Base-by-base conservation (phyloP, 116 monocot genomes). In the Phalaenopsis hybrid region DNA sequence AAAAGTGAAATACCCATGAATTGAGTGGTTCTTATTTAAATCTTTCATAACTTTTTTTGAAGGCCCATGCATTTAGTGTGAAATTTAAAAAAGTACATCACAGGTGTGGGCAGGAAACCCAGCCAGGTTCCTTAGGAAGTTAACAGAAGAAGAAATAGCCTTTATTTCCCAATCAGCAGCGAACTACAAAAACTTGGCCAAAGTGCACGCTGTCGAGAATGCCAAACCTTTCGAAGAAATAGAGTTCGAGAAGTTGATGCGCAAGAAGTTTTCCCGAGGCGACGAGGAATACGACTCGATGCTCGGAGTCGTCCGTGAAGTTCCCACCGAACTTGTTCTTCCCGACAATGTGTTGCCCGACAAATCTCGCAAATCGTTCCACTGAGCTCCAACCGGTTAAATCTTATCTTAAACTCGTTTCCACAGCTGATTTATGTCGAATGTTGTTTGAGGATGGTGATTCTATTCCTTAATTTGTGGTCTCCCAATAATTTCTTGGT, bases 101-200 rank as follows among this genome's bases (percentile, higher is more conserved):
- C 79, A 91, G 91, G 91, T 91, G 78, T 91, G 91, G 91, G 91
- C 83, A 81, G 91, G 91, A 18, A 91, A 91, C 44, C 91, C 91
- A 43, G 91, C 91, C 16, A 83, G 82, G 74, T 87, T 91, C 33
- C 63, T 91, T 83, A 84, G 89, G 79, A 91, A 89, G 81, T 78
- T 91, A 57, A 91, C 89, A 18, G 89, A 82, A 20, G 87, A 87
- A 25, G 91, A 91, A 82, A 82, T 91, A 12, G 75, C 85, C 48
- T 91, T 91, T 63, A 87, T 89, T 46, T 68, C 81, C 28, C 73
- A 91, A 31, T 91, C 91, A 52, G 91, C 91, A 23, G 70, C 57
- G 48, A 91, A 89, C 87, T 91, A 91, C 67, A 46, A 87, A 51
- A 87, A 89, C 58, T 37, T 91, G 51, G 85, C 91, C 17, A 86